Base-by-base conservation (phyloP, 345 rosid species). In the Boechera stricta region DNA sequence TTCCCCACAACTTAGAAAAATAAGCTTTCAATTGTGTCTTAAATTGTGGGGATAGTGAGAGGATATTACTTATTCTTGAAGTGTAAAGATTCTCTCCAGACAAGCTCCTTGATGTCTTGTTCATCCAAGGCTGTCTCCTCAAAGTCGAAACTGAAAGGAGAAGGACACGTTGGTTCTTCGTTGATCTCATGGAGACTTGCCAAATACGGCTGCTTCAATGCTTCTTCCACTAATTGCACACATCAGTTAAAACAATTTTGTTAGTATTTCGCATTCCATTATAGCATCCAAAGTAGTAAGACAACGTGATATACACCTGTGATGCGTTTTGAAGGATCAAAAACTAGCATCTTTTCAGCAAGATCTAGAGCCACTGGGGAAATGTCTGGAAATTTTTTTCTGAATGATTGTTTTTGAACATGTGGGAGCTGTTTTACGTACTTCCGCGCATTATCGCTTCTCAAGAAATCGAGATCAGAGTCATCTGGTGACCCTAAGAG, bases 121-220 rank as follows among this genome's bases (percentile, higher is more conserved):
- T 89, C 98, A 51, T 74, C 85, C 84, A 91, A 82, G 32, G 72
- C 69, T 13, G 80, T 72, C 71, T 88, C 91, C 77, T 93, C 98
- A 28, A 91, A 91, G 83, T 91, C 92, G 10, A 93, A 91, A 55
- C 71, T 49, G 48, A 93, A 93, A 35, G 96, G 88, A 47, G 85
- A 74, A 10, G 79, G 80, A 71, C 97, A 91, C 2, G 76, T 87
- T 4, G 96, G 98, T 84, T 91, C 97, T 67, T 88, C 98, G 2
- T 93, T 93, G 86, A 91, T 87, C 91, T 91, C 98, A 53, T 93
- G 96, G 73, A 93, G 96, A 77, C 96, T 86, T n/a, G 86, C 85
- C 59, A 93, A 51, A 57, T 73, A 93, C 11, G 97, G 92, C 72
- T 91, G 91, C 71, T 87, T 85, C 81, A 91, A 52, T 56, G 97